phyloP scores from a whole-genome alignment of 2,329 filamentous ascomycete species.

The Aspergillus ustus region DNA sequence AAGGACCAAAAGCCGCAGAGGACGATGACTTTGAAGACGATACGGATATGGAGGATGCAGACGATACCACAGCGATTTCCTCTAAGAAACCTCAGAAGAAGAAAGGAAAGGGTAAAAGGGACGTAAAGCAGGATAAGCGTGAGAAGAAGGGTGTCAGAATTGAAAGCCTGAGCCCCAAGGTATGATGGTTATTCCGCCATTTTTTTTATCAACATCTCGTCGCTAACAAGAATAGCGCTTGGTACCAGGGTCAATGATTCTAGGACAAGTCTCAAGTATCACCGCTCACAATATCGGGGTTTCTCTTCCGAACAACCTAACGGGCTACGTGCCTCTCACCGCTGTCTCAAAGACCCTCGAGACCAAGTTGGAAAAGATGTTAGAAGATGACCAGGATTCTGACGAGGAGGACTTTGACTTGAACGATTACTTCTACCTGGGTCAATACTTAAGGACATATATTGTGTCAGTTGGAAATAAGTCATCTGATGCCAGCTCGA shows the following conservation, averaged over 20 bases:
- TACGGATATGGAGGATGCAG: constrained; percentile 55
- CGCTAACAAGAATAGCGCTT: constrained; percentile 67
- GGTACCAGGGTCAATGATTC: constrained; percentile 80
- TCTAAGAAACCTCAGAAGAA: constrained; percentile 46
- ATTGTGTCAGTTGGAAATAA: constrained; percentile 76
- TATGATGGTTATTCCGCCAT: constrained; percentile 45
- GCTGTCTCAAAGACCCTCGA: constrained; percentile 83
- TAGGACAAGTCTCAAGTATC: constrained; percentile 84
- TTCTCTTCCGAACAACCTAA: constrained; percentile 88
- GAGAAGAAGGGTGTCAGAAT: constrained; percentile 68
- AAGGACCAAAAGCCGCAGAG: constrained; percentile 52
- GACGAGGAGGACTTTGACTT: constrained; percentile 69
- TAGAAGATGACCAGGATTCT: constrained; percentile 63
- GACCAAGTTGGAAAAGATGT: constrained; percentile 69
- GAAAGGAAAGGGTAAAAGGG: constrained; percentile 53
- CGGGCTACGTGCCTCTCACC: constrained; percentile 88
- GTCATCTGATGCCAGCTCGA: constrained; percentile 55
- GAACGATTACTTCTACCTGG: constrained; percentile 74
- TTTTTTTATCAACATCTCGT: not conserved
- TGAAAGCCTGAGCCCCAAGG: constrained; percentile 88
- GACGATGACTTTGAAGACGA: constrained; percentile 56
- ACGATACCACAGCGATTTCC: constrained; percentile 39
- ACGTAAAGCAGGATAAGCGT: constrained; percentile 54
- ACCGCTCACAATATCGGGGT: constrained; percentile 78
- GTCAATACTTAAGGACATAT: constrained; percentile 85